Base-by-base conservation (phyloP, 108 stramenopile species). In the Poteriospumella lacustris region DNA sequence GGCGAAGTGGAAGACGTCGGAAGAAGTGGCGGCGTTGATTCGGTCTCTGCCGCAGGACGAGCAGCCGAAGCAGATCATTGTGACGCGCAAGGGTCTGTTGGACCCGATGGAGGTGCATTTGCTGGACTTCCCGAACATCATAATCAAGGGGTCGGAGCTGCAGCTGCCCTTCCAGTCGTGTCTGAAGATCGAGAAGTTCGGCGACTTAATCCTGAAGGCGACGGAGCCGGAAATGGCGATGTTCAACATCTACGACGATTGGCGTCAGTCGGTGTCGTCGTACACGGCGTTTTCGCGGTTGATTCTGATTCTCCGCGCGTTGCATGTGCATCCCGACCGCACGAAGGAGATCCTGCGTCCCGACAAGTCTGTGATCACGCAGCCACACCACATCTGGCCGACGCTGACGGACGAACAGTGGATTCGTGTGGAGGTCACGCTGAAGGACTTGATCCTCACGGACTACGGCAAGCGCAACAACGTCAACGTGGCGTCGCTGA, bases 401-500 rank as follows among this genome's bases (percentile, higher is more conserved):
- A 89, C 88, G 38, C 90, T 99, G 34, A 93, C 93, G 58, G 98
- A 99, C 86, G 96, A 96, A 78, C 95, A 97, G 84, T 99, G 98
- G 98, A 95, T 96, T 84, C 95, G 96, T 84, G 89, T 99, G 19
- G 98, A 99, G 85, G 94, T 99, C 68, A 91, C 94, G 0, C 78
- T 99, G 42, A 99, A 99, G 87, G 98, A 99, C 79, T 84, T 99
- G 19, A 99, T 99, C 76, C 88, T 99, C 29, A 94, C 93, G 19
- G 96, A 97, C 83, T 99, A 99, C 80, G 98, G 96, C 19, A 95
- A 96, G 87, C 96, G 96, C 85, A 99, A 99, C 83, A 99, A 99
- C 82, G 96, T 97, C 26, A 99, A 96, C 81, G 96, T 97, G 1
- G 95, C 95, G 34, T 95, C 94, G 77, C 87, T 99, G 77, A 99